A percentile compares a stretch with the other conserved stretches of the same genome.
phyloP scores from a whole-genome alignment of 2,329 filamentous ascomycete genomes.

The Elsinoe australis region DNA sequence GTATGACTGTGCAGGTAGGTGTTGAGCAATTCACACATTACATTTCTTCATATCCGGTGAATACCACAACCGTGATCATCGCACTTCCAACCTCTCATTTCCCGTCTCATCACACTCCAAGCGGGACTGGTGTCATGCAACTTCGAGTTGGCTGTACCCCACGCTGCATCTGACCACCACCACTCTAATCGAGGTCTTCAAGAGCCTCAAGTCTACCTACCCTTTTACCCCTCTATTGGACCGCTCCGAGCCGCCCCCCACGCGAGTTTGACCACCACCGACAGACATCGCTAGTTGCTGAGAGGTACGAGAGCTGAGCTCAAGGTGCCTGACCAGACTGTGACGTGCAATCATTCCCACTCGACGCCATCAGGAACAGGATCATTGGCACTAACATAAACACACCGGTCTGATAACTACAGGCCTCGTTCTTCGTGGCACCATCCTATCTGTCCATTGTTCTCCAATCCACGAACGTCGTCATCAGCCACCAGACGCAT shows the following conservation, averaged over 20 bases:
- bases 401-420: neutral
- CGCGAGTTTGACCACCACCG: neutral
- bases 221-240: conserved; percentile 10
- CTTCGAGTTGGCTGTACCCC: conserved; percentile 24
- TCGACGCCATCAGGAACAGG: conserved; percentile 12
- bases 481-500: conserved; percentile 6
- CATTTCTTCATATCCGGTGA: neutral
- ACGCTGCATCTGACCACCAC: conserved; percentile 26
- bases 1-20: neutral
- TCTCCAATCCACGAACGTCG: conserved; percentile 1
- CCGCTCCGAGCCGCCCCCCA: conserved; percentile 12
- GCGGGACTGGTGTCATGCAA: neutral
- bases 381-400: neutral
- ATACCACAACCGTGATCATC: no score
- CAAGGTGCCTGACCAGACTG: conserved; percentile 5
- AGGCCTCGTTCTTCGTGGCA: neutral
- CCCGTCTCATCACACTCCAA: neutral
- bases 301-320: no score
- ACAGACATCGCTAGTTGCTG: no score
- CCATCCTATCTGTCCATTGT: neutral
- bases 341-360: neutral
- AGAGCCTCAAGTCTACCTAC: conserved; percentile 1
- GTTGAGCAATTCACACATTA: neutral
- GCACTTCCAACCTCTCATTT: neutral
- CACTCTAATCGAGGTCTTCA: no score